Conservation (phyloP, 768 basidiomycete species). For the Suillus occidentalis region DNA sequence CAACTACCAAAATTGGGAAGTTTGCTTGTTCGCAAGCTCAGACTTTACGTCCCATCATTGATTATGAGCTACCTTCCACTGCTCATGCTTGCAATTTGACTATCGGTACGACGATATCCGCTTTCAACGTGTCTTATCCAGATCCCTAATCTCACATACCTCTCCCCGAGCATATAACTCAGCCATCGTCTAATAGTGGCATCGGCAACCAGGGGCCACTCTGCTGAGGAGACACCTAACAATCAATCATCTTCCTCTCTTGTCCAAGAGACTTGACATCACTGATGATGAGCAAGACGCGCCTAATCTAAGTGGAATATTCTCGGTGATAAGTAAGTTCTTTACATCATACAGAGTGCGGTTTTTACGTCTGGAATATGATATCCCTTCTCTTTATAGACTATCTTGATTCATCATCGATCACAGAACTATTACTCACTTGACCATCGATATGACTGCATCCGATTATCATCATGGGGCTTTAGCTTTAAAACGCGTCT, state of each 20-base stretch:
- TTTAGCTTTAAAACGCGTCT: not conserved
- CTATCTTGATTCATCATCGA: not conserved
- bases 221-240: not conserved
- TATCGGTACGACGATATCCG: not conserved
- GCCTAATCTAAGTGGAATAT: slow-evolving; percentile 16
- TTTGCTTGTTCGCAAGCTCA: not conserved
- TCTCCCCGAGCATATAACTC: not conserved
- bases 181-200: not conserved
- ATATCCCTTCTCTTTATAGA: not conserved
- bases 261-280: slow-evolving; percentile 3
- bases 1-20: not conserved
- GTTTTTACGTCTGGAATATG: not conserved
- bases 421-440: not conserved
- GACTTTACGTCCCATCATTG: not conserved
- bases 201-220: not conserved
- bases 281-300: slow-evolving; percentile 10
- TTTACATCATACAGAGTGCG: not conserved
- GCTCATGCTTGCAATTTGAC: not conserved
- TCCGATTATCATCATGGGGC: not conserved
- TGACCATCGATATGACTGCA: not conserved
- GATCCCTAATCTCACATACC: not conserved
- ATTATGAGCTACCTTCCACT: not conserved
- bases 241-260: not conserved
- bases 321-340: not conserved
- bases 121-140: not conserved